A percentile compares a stretch with the other conserved stretches of the same genome.
Conservation (phyloP, 2,329 filamentous ascomycete genomes). For the Myriosclerotinia duriaeana region DNA sequence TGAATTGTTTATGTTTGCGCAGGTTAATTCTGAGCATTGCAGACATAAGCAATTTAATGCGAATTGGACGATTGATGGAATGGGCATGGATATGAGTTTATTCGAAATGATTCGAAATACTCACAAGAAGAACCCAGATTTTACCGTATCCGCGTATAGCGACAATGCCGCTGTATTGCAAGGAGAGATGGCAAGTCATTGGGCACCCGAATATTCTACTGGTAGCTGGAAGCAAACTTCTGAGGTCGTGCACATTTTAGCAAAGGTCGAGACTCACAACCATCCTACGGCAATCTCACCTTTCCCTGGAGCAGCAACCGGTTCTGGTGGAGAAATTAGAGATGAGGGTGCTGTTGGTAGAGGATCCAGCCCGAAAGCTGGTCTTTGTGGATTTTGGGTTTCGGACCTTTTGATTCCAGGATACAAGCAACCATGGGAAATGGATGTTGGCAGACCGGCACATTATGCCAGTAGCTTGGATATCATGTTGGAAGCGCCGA, state of each 20-base stretch:
- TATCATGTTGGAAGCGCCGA: slow-evolving; percentile 96
- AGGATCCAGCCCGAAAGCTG: slow-evolving; percentile 90
- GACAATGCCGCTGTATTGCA: slow-evolving; percentile 95
- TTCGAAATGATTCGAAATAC: slow-evolving; percentile 98
- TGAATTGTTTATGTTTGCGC: slow-evolving; percentile 98
- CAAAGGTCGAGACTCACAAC: slow-evolving; percentile 98
- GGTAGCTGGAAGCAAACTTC: slow-evolving; percentile 86
- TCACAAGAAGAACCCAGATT: slow-evolving; percentile 75
- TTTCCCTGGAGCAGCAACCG: slow-evolving; percentile 88
- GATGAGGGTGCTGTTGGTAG: slow-evolving; percentile 93
- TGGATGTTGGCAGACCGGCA: slow-evolving; percentile 81
- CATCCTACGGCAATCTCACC: slow-evolving; percentile 95
- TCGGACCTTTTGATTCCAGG: slow-evolving; percentile 90
- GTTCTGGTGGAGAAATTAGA: slow-evolving; percentile 91
- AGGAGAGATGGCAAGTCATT: slow-evolving; percentile 70
- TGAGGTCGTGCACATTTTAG: slow-evolving; percentile 82
- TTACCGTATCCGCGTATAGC: slow-evolving; percentile 93
- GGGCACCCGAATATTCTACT: slow-evolving; percentile 83
- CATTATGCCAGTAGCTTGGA: slow-evolving; percentile 94
- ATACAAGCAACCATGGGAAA: slow-evolving; percentile 81
- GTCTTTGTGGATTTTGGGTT: slow-evolving; percentile 89
- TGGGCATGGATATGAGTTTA: slow-evolving; percentile 73
- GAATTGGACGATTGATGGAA: slow-evolving; percentile 89
- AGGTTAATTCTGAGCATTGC: slow-evolving; percentile 96
- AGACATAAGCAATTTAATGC: slow-evolving; percentile 89